Evolutionary conservation across 1,284 basidiomycete genomes (phyloP).

Genomic region (Cystobasidium slooffiae): DNA sequence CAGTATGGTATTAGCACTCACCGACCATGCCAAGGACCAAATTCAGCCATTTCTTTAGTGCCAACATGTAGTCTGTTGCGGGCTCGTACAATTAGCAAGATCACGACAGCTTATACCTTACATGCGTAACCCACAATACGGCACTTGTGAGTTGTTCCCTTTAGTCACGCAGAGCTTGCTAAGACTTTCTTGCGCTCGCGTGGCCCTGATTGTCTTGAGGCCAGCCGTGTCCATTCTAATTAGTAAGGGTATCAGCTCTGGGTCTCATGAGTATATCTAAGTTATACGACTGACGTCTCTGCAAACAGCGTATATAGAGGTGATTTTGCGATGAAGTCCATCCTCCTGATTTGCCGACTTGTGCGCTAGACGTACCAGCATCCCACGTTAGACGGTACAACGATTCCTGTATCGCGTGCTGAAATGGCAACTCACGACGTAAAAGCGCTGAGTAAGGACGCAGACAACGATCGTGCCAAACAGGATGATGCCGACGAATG

Average conservation of each 20-base stretch:
- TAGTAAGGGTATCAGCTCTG: not conserved
- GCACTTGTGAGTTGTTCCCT: constrained; percentile 40
- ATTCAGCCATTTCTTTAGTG: constrained; percentile 39
- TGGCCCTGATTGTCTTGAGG: constrained; percentile 31
- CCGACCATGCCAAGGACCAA: constrained; percentile 31
- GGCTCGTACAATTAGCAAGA: not conserved
- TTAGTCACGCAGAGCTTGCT: not conserved
- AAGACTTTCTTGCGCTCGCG: constrained; percentile 12
- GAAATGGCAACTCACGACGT: constrained; percentile 8
- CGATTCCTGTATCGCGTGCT: not conserved
- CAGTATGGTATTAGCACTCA: not conserved
- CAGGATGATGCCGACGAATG: constrained; percentile 34
- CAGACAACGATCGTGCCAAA: constrained; percentile 18
- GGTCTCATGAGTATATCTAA: not conserved
- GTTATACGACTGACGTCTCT: constrained; percentile 22
- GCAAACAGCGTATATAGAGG: constrained; percentile 40
- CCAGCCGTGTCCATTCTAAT: constrained; percentile 33
- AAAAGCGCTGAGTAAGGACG: constrained; percentile 28
- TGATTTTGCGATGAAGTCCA: constrained; percentile 41
- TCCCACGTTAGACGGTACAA: not conserved
- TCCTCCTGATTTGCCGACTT: constrained; percentile 36
- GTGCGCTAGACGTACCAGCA: constrained; percentile 11
- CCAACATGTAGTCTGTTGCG: constrained; percentile 17
- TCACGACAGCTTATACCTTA: not conserved
- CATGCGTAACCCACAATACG: constrained; percentile 18